Conservation (phyloP, 768 basidiomycete genomes). For the Lentinula guzmanii region DNA sequence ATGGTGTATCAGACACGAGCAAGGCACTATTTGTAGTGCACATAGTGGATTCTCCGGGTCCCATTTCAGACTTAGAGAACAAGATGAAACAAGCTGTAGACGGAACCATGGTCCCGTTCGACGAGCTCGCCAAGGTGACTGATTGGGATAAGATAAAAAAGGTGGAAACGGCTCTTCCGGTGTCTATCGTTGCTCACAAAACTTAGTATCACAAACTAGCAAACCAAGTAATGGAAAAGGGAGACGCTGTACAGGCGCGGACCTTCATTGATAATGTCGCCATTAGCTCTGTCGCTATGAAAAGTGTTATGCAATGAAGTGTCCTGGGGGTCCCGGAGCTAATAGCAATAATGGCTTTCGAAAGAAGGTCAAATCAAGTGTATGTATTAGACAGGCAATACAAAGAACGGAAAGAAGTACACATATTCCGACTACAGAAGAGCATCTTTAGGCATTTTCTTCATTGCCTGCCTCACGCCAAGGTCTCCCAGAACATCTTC, state of each 20-base stretch:
- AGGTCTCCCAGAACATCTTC: constrained; percentile 57
- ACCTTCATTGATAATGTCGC: constrained; percentile 45
- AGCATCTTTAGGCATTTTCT: constrained; percentile 38
- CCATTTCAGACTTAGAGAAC: constrained; percentile 33
- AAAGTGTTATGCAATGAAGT: constrained; percentile 32
- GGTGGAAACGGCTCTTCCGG: constrained; percentile 33
- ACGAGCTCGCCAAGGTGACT: constrained; percentile 37
- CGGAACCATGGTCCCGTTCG: constrained; percentile 48
- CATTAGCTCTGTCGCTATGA: constrained; percentile 55
- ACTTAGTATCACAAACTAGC: constrained; percentile 51
- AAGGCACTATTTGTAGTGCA: constrained; percentile 68
- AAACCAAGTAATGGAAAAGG: constrained; percentile 28
- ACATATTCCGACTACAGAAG: constrained; percentile 20
- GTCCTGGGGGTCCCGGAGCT: not conserved
- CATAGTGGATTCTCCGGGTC: constrained; percentile 36
- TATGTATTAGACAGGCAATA: not conserved
- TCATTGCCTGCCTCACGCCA: constrained; percentile 45
- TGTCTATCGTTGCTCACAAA: not conserved
- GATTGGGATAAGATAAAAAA: constrained; percentile 76
- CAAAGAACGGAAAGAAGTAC: not conserved
- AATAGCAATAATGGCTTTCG: too few species aligned
- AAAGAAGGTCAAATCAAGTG: constrained; percentile 21
- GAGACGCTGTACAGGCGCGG: constrained; percentile 17
- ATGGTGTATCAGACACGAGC: constrained; percentile 70
- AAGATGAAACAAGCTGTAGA: constrained; percentile 53